Percentiles rank a stretch among this genome's conserved stretches.
phyloP scores from a whole-genome alignment of 768 basidiomycete genomes.

The Hypsizygus marmoreus region DNA sequence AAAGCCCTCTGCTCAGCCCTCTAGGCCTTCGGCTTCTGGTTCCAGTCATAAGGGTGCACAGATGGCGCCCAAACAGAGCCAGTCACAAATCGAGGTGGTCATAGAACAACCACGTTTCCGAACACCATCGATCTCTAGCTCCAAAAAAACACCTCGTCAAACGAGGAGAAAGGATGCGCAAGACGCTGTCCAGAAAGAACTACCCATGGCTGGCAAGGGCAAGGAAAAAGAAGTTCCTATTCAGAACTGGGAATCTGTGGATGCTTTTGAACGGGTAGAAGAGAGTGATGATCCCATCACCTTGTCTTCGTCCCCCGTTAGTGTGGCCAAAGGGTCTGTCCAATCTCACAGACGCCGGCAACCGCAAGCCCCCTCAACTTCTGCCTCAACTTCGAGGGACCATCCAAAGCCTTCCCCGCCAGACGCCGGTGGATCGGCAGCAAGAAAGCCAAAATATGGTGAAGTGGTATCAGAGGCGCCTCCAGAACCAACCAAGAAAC shows the following conservation, averaged over 20 bases:
- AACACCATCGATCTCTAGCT: too few relatives aligned
- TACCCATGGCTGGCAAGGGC: too few relatives aligned
- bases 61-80: background rate
- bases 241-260: too few relatives aligned
- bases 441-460: slow-evolving; percentile 3
- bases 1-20: background rate
- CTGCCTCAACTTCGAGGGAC: background rate
- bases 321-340: background rate
- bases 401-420: background rate
- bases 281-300: slow-evolving; percentile 22
- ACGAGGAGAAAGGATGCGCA: background rate
- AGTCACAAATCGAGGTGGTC: slow-evolving; percentile 16
- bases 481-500: slow-evolving; percentile 15
- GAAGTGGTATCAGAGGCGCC: background rate
- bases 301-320: slow-evolving; percentile 13
- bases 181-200: background rate
- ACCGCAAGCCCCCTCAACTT: background rate
- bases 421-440: background rate
- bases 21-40: background rate
- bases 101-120: slow-evolving; percentile 11
- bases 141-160: too few relatives aligned
- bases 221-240: slow-evolving; percentile 10
- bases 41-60: background rate
- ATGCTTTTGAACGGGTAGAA: slow-evolving; percentile 5
- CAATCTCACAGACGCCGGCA: background rate